Evolutionary conservation across 345 rosid genomes (phyloP), one percentile per base, ranked within the genome.

Genomic region (Syzygium grande): DNA sequence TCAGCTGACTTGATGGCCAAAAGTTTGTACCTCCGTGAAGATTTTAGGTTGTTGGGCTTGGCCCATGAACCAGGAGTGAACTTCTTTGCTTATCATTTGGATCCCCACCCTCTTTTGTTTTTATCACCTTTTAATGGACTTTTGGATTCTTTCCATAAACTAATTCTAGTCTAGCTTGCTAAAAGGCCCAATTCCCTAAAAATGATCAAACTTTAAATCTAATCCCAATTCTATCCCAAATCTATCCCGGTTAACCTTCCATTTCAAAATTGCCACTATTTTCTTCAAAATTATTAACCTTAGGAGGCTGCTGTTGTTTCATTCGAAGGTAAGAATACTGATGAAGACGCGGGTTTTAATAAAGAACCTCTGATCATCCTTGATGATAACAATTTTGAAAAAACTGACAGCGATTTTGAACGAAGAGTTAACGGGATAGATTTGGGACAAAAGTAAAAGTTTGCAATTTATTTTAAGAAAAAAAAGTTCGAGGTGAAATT

Each of bases 291-390:
- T 14, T 34, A n/a, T 61, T n/a, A n/a, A n/a, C n/a, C 73, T 61
- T 0, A 61, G 0, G 19, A 61, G 38, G 16, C 1, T 1, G 2
- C 19, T 61, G 2, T 61, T 61, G 30, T 61, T 61, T 61, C 3
- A n/a, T 0, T 1, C 0, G 0, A 61, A 61, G 17, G 0, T 7
- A 2, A n/a, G 73, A 16, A 1, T n/a, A 0, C 38, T 7, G 15
- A 0, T 61, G 0, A 61, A 61, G 2, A 61, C 16, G 9, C n/a
- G 14, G 19, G 9, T 61, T 61, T 29, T 61, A 13, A 61, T 61
- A 61, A 61, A 14, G 73, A 1, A 61, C 73, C 34, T 61, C 34
- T 13, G 14, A 3, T 30, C 6, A 61, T 61, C 38, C 4, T 5
- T 1, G 4, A 61, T 14, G 1, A 2, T 61, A 4, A n/a, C n/a